Evolutionary conservation across 495 filamentous ascomycete genomes (phyloP), one percentile per base, ranked within the genome.

Genomic region (Niebla homalea): DNA sequence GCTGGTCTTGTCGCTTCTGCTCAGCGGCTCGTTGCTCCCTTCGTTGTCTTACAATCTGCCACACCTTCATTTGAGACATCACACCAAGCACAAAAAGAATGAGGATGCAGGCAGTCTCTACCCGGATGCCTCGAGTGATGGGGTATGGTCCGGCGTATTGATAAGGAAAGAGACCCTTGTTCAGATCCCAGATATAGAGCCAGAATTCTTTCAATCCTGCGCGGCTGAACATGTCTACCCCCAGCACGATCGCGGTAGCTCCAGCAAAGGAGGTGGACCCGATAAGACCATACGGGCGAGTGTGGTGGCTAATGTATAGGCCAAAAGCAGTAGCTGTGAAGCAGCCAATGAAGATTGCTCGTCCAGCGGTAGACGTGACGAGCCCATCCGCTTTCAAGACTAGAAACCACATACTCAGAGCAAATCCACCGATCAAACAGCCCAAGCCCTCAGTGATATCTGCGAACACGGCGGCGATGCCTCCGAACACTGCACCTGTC

Each of bases 131-230:
- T 40, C 84, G 81, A 0, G 90, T 95, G 3, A 94, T 71, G 0
- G 90, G 90, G 60, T 94, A 97, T 0, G 83, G 88, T 29, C 72
- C 69, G 1, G 84, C 81, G 23, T 62, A 60, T 20, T 73, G 72
- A 18, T 86, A 65, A 0, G 90, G 89, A 58, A 96, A 96, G 4
- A 87, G 67, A 21, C 85, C 71, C 35, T 77, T 69, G 62, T 95
- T 95, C 35, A 96, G 70, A 45, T 71, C 80, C 90, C 90, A 97
- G 29, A 94, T 77, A 61, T 94, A 97, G 10, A 88, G 73, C 90
- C 90, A 97, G 52, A 96, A 96, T 60, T 96, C 90, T 60, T 92
- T 94, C 57, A 94, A 66, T 0, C 90, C 90, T 12, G 89, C 90
- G 44, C 81, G 71, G 57, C 82, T 89, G 58, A 88, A 93, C 62